Evolutionary conservation across 1,284 basidiomycete species (phyloP), one percentile per base, ranked within the genome.

Genomic region (Phenoliferia sp.): DNA sequence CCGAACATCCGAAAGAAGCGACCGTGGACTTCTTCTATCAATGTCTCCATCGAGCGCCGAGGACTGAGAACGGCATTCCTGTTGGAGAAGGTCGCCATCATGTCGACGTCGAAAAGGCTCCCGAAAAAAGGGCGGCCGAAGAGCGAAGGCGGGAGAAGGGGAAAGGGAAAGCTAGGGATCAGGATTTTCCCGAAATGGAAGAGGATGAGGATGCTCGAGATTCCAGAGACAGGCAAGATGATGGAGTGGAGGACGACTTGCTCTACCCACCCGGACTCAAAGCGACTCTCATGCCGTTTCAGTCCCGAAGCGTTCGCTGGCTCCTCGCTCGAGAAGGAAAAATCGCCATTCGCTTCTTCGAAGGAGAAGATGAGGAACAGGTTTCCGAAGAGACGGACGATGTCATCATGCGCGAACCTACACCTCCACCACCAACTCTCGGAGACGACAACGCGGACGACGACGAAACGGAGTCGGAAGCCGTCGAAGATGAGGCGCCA

Each of bases 271-370:
- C 35, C 16, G 68, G 68, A 4, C 32, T 74, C 3, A 48, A 58
- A 22, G 63, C 69, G 31, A 60, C 59, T 28, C 57, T 74, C 12
- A 69, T 74, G 59, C 75, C 74, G 16, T 76, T 76, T 59, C 75
- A 76, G 64, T 65, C 64, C 39, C 36, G 73, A 19, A 62, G 62
- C 1, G 65, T 76, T 1, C 35, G 70, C 15, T 76, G 75, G 75
- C 65, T 76, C 68, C 65, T 76, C 16, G 35, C 34, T 7, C 33
- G 74, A 17, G 75, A 76, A 60, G 74, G 75, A 1, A 72, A 73
- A 58, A 26, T 44, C 9, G 60, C 64, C 4, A 50, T 1, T 12
- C 50, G 9, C 12, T 3, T 7, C 22, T 35, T 28, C 3, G 58
- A 62, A 5, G 59, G 39, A 0, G 62, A 64, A 12, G 60, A 32